These are phyloP conservation scores for Aspergillus versicolor DNA, from an alignment of 2,329 filamentous ascomycete genomes.

Conservation along the genomic window DNA sequence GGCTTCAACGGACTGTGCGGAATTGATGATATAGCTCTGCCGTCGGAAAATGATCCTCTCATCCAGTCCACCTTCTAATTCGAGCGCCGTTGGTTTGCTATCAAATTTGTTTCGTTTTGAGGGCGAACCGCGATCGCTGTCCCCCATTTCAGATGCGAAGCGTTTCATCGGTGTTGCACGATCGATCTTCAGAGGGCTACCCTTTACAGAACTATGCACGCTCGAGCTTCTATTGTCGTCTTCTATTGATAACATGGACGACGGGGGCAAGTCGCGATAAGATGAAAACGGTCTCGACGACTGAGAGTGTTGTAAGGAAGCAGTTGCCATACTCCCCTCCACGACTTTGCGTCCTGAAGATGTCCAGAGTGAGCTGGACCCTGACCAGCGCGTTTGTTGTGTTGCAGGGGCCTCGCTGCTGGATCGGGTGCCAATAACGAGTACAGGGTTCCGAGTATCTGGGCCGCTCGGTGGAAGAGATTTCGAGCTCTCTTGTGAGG, in stretches of 20 bases:
- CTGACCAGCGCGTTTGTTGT: slow-evolving; percentile 17
- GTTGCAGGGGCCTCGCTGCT: slow-evolving; percentile 18
- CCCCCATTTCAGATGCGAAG: slow-evolving; percentile 8
- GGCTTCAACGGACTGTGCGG: slow-evolving; percentile 22
- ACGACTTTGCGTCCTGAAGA: slow-evolving; percentile 23
- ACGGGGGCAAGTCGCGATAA: slow-evolving; percentile 18
- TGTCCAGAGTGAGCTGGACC: slow-evolving; percentile 22
- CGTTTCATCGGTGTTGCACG: slow-evolving; percentile 16
- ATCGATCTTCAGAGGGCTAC: slow-evolving; percentile 5
- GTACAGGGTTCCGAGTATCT: slow-evolving; percentile 6
- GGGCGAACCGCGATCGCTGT: slow-evolving; percentile 12
- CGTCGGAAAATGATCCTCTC: slow-evolving; percentile 21
- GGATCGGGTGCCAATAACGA: slow-evolving; percentile 24
- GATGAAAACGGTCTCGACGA: slow-evolving; percentile 21
- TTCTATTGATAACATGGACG: slow-evolving; percentile 11
- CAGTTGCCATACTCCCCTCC: slow-evolving; percentile 14
- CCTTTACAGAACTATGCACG: slow-evolving; percentile 1
- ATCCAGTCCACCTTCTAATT: neutral
- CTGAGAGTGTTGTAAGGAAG: slow-evolving; percentile 12
- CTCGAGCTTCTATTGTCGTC: neutral
- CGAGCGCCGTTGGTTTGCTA: neutral
- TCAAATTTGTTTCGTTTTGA: slow-evolving; percentile 14
- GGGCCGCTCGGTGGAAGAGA: slow-evolving; percentile 8
- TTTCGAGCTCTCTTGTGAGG: slow-evolving; percentile 18
- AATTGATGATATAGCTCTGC: slow-evolving; percentile 21